Evolutionary conservation across 2,329 filamentous ascomycete species (phyloP).

Genomic region (Tolypocladium tropicale): DNA sequence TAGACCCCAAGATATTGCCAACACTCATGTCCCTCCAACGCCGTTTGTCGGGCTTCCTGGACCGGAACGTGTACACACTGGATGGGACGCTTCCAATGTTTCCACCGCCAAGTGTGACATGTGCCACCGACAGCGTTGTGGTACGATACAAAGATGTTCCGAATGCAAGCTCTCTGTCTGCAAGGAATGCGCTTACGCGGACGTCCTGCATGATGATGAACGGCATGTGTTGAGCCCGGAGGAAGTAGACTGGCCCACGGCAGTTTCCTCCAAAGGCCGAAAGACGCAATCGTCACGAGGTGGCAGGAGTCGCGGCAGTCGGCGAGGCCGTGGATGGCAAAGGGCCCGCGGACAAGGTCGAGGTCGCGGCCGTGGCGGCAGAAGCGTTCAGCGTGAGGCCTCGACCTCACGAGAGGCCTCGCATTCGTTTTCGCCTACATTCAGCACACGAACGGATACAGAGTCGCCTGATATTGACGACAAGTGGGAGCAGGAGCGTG

Average conservation of each 20-base stretch:
- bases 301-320: background rate
- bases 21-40: background rate
- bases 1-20: background rate
- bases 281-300: background rate
- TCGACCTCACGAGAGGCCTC: background rate
- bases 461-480: background rate
- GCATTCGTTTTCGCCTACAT: background rate
- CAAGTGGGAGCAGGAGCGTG: background rate
- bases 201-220: constrained; percentile 6
- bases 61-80: constrained; percentile 5
- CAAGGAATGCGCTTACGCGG: constrained; percentile 7
- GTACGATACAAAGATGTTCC: constrained; percentile 13
- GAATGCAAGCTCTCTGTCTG: constrained; percentile 15
- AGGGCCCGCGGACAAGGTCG: background rate
- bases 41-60: background rate
- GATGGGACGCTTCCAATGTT: constrained; percentile 11
- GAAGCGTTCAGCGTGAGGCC: background rate
- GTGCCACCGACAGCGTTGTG: constrained; percentile 12
- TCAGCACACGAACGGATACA: background rate
- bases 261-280: background rate
- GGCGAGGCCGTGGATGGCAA: background rate
- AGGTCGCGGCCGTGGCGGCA: background rate
- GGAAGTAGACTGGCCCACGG: constrained; percentile 8
- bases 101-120: constrained; percentile 17
- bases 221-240: constrained; percentile 11